Conservation (phyloP, 495 filamentous ascomycete species). For the Aspergillus taichungensis region DNA sequence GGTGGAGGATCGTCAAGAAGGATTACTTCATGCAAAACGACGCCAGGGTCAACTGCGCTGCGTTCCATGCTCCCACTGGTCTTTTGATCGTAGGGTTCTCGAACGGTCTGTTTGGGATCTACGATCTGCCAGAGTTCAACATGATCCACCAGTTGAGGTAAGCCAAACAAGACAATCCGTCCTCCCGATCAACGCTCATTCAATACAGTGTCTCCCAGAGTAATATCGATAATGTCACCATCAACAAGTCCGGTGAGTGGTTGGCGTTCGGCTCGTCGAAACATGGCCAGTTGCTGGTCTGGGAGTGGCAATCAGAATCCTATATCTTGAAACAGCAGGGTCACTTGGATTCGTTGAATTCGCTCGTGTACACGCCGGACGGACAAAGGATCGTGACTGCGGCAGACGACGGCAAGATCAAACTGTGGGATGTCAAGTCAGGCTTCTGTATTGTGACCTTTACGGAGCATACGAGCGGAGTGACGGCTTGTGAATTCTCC, state of each 20-base stretch:
- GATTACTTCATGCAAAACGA: constrained; percentile 90
- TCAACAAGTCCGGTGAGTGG: constrained; percentile 94
- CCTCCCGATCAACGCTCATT: too few relatives aligned
- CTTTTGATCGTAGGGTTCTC: constrained; percentile 90
- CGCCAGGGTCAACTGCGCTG: constrained; percentile 77
- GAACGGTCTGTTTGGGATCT: constrained; percentile 83
- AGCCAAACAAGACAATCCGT: neutral
- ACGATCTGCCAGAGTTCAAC: constrained; percentile 96
- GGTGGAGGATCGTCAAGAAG: constrained; percentile 79
- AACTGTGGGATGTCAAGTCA: constrained; percentile 93
- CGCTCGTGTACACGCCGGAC: constrained; percentile 86
- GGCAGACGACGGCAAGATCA: constrained; percentile 94
- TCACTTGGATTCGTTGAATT: constrained; percentile 94
- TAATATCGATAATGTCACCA: constrained; percentile 85
- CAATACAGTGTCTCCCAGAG: constrained; percentile 79
- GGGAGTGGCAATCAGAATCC: constrained; percentile 99
- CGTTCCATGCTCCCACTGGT: constrained; percentile 79
- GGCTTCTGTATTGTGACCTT: constrained; percentile 98
- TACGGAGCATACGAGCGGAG: constrained; percentile 89
- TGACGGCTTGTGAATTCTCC: constrained; percentile 92
- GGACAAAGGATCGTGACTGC: constrained; percentile 87
- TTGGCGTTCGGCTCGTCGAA: constrained; percentile 96
- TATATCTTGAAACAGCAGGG: constrained; percentile 98
- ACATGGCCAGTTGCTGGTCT: constrained; percentile 87
- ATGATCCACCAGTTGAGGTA: constrained; percentile 77